Conservation (phyloP, 768 basidiomycete species). For the Termitomyces sp. region DNA sequence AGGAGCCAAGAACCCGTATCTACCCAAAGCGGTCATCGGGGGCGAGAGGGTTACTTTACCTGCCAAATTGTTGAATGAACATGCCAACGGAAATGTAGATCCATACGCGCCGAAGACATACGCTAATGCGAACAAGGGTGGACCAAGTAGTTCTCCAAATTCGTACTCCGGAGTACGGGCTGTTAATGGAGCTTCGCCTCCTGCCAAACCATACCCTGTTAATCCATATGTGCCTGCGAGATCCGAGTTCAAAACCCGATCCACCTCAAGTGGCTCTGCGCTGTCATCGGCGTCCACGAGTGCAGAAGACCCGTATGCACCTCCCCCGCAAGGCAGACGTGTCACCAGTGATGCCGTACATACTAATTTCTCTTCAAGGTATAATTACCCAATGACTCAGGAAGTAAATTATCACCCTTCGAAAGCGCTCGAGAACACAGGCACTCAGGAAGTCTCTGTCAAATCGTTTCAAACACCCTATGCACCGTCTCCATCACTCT, state of each 20-base stretch:
- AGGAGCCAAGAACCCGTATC: slow-evolving; percentile 1
- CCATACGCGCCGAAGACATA: slow-evolving; percentile 31
- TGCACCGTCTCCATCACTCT: slow-evolving; percentile 78
- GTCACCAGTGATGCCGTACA: slow-evolving; percentile 23
- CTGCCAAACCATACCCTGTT: slow-evolving; percentile 7
- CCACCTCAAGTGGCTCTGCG: slow-evolving; percentile 41
- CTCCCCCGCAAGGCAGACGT: slow-evolving; percentile 18
- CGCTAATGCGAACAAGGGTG: slow-evolving; percentile 17
- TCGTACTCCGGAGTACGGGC: slow-evolving; percentile 17
- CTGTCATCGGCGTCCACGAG: slow-evolving; percentile 27
- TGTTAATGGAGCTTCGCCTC: slow-evolving; percentile 20
- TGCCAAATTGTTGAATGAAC: slow-evolving; percentile 5
- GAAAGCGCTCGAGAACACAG: slow-evolving; percentile 8
- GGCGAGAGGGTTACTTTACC: slow-evolving; percentile 6
- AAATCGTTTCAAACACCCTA: slow-evolving; percentile 52
- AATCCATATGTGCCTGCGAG: slow-evolving; percentile 14
- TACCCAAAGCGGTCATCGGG: slow-evolving; percentile 6
- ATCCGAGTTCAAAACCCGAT: slow-evolving; percentile 29
- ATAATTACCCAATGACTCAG: slow-evolving; percentile 19
- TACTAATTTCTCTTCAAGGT: slow-evolving; percentile 21
- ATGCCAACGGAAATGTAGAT: slow-evolving; percentile 20
- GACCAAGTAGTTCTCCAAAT: slow-evolving; percentile 28
- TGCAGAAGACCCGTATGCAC: slow-evolving; percentile 33
- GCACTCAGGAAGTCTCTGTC: slow-evolving; percentile 28
- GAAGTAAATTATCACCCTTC: slow-evolving; percentile 13